These are phyloP conservation scores for Chaetomium strumarium DNA, from an alignment of 2,329 filamentous ascomycete genomes.

Conservation along the genomic window DNA sequence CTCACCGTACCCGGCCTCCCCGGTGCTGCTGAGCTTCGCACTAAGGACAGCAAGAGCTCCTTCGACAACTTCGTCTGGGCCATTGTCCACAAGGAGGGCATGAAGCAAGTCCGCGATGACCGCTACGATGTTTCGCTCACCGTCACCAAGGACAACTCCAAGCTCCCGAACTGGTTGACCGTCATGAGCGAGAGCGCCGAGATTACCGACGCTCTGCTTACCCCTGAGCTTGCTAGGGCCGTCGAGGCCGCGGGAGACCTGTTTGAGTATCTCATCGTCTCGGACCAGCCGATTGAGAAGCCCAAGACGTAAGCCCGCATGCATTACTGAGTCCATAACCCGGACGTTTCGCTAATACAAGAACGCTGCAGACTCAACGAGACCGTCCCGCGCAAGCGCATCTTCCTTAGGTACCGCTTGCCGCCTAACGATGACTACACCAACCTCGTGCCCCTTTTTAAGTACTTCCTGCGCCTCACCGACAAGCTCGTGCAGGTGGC, in stretches of 20 bases:
- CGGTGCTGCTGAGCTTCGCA: conserved; percentile 51
- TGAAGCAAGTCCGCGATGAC: conserved; percentile 84
- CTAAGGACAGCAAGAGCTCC: conserved; percentile 55
- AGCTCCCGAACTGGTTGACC: conserved; percentile 83
- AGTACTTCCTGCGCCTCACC: conserved; percentile 75
- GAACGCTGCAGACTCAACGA: conserved; percentile 69
- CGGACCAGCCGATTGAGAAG: conserved; percentile 83
- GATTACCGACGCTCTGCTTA: conserved; percentile 81
- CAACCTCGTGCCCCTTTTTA: conserved; percentile 66
- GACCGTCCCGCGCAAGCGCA: conserved; percentile 75
- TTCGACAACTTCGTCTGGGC: conserved; percentile 95
- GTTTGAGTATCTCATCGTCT: conserved; percentile 82
- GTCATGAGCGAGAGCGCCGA: conserved; percentile 97
- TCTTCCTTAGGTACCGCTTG: conserved; percentile 71
- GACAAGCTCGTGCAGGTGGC: conserved; percentile 70
- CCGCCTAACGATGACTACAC: conserved; percentile 59
- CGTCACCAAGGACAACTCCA: conserved; percentile 83
- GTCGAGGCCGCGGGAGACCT: conserved; percentile 71
- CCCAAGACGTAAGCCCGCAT: conserved; percentile 71
- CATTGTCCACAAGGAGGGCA: conserved; percentile 87
- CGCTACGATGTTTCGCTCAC: conserved; percentile 94
- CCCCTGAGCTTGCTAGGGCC: conserved; percentile 77
- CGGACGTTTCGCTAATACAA: background rate
- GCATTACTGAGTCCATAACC: background rate
- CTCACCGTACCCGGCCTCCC: conserved; percentile 63